Evolutionary conservation across 1,284 basidiomycete genomes (phyloP), one percentile per base, ranked within the genome.

Genomic region (Puccinia triticina): DNA sequence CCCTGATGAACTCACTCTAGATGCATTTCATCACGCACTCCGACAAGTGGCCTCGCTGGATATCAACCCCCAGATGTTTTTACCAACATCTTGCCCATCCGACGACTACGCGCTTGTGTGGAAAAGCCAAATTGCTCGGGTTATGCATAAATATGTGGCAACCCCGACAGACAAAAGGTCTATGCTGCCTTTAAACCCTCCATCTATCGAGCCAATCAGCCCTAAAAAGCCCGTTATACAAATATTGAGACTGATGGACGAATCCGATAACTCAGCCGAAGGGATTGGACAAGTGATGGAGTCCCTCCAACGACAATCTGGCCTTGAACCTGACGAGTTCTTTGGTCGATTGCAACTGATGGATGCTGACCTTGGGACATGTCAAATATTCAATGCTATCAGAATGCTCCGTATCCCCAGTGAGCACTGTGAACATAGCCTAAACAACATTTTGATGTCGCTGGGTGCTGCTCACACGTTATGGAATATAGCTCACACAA

Each of bases 201-300:
- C 64, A 40, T 32, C 7, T 11, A 43, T 67, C 7, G 16, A 67
- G 5, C n/a, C 5, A 7, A 43, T 40, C 5, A n/a, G n/a, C 32
- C 5, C 2, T n/a, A 2, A 18, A 11, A 10, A 4, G 3, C 46
- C 71, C 32, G 46, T 50, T 4, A 46, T 73, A 3, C 71, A 10
- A 12, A 73, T 73, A 46, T n/a, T 73, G 26, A 5, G 26, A 16
- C 23, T 73, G 14, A 73, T 73, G 69, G n/a, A 34, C 7, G 69
- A 11, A 26, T 43, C 37, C 7, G 40, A 40, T 40, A 40, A 43
- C n/a, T 16, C 32, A 11, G 69, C 69, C 7, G 26, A 50, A 73
- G 46, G 71, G 29, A 26, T 29, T 50, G 71, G 71, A 7, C 66
- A 69, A 43, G 32, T 69, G 8, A 69, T 69, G 66, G 66, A 69